Evolutionary conservation across 305 asterid species (phyloP), one percentile per base, ranked within the genome.

Genomic region (Vinca major): DNA sequence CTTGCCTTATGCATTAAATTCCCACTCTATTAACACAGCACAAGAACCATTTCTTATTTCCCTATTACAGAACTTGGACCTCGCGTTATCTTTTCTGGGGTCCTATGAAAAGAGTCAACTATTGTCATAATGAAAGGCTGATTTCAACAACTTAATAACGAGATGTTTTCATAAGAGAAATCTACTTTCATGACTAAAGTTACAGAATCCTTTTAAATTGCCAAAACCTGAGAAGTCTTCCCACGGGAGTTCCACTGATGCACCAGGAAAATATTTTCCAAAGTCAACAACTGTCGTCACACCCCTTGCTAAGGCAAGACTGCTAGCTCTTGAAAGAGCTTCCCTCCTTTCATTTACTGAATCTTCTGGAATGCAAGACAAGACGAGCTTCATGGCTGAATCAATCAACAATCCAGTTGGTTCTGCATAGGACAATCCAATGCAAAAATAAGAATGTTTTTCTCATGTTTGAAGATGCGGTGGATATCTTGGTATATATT

Each of bases 341-440:
- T 87, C 89, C 86, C 96, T 87, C 80, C 90, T 86, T 77, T 88
- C 95, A 62, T 87, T 86, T 61, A 83, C 76, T 17, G 95, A 78
- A 72, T 78, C 84, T 71, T 90, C 89, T 16, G 96, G 97, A 49
- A 90, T 80, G 82, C 75, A 77, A 70, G 88, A 62, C 49, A 82
- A 71, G 68, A 93, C 80, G 71, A 84, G 92, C 82, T 86, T 85
- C 97, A 93, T 93, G 37, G 97, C 96, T 77, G 96, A 89, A 83
- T 93, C 99, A 77, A 90, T 80, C 86, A 93, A 71, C 80, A 90
- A 77, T 67, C 99, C 99, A 73, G 92, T 86, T 54, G 96, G 92
- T 66, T 89, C 99, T 93, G 95, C 89, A 80, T 48, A 73, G 56
- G 50, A 82, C 14, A 41, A 58, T 37, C 53, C 65, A 45, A 68